Conservation (phyloP, 768 basidiomycete genomes). For the Suillus discolor region DNA sequence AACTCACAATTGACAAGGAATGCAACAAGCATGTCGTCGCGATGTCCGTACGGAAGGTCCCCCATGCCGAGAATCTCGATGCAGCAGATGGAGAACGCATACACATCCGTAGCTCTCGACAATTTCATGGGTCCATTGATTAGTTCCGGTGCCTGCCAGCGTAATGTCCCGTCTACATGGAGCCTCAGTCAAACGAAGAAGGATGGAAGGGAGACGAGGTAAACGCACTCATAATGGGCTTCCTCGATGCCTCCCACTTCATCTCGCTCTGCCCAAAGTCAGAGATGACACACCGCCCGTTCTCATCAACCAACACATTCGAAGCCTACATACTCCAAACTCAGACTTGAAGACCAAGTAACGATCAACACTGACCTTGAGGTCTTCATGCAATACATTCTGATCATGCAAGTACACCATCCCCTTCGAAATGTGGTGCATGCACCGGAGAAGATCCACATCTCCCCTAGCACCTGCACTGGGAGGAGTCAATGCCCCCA, state of each 20-base stretch:
- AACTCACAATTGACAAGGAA: constrained; percentile 52
- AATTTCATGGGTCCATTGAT: constrained; percentile 48
- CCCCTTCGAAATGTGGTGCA: constrained; percentile 17
- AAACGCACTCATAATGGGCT: constrained; percentile 48
- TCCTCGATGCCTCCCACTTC: constrained; percentile 66
- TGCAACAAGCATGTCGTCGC: constrained; percentile 53
- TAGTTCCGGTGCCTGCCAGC: constrained; percentile 76
- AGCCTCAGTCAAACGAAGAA: neutral
- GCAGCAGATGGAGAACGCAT: constrained; percentile 68
- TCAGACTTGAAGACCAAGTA: neutral
- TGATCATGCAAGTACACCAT: constrained; percentile 20
- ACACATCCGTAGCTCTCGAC: constrained; percentile 64
- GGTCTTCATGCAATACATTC: constrained; percentile 61
- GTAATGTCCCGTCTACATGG: constrained; percentile 56
- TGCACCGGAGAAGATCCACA: constrained; percentile 9
- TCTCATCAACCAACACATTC: constrained; percentile 76
- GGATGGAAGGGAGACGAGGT: neutral
- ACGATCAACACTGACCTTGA: constrained; percentile 55
- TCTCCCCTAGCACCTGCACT: neutral
- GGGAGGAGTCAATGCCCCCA: neutral
- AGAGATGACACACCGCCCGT: constrained; percentile 67
- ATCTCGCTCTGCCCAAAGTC: constrained; percentile 87
- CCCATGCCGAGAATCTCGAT: constrained; percentile 66
- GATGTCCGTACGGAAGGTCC: constrained; percentile 56
- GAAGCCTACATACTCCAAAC: constrained; percentile 46